Evolutionary conservation across 2,329 filamentous ascomycete genomes (phyloP).

Genomic region (Penicillium sp.): DNA sequence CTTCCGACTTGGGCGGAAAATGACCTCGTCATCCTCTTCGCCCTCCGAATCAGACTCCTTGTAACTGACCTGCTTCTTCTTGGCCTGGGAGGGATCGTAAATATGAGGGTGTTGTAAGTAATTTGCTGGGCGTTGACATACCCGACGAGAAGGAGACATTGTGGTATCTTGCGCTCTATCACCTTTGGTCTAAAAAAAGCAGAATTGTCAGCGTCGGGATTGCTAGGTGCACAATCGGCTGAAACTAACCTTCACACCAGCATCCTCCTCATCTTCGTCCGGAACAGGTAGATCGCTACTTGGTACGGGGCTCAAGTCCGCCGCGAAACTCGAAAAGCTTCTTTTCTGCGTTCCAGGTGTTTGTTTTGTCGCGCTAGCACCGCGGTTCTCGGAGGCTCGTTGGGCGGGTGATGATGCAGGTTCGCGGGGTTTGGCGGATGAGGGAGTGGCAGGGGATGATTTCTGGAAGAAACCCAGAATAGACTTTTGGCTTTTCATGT

Average conservation of each 20-base stretch:
- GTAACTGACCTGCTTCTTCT: constrained; percentile 68
- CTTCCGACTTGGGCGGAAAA: constrained; percentile 59
- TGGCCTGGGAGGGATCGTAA: constrained; percentile 38
- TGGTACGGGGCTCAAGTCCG: constrained; percentile 69
- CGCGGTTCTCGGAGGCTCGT: constrained; percentile 32
- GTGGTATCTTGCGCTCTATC: constrained; percentile 38
- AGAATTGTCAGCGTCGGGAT: constrained; percentile 1
- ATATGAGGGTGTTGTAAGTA: background rate
- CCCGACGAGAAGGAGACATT: constrained; percentile 80
- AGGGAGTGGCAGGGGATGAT: constrained; percentile 49
- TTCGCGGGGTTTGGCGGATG: constrained; percentile 28
- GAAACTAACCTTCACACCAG: constrained; percentile 38
- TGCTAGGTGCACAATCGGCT: background rate
- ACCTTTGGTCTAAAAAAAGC: constrained; percentile 41
- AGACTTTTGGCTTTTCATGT: constrained; percentile 64
- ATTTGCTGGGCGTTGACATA: constrained; percentile 37
- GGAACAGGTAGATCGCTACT: constrained; percentile 76
- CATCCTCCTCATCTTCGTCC: constrained; percentile 58
- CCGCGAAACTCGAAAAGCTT: constrained; percentile 40
- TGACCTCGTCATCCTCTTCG: constrained; percentile 67
- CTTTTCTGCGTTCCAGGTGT: constrained; percentile 49
- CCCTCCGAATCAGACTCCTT: constrained; percentile 79
- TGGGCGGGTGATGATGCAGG: constrained; percentile 40
- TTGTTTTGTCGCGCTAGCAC: constrained; percentile 29
- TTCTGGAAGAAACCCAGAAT: constrained; percentile 80